Evolutionary conservation across 2,329 filamentous ascomycete species (phyloP).

Genomic region (Alternaria burnsii): DNA sequence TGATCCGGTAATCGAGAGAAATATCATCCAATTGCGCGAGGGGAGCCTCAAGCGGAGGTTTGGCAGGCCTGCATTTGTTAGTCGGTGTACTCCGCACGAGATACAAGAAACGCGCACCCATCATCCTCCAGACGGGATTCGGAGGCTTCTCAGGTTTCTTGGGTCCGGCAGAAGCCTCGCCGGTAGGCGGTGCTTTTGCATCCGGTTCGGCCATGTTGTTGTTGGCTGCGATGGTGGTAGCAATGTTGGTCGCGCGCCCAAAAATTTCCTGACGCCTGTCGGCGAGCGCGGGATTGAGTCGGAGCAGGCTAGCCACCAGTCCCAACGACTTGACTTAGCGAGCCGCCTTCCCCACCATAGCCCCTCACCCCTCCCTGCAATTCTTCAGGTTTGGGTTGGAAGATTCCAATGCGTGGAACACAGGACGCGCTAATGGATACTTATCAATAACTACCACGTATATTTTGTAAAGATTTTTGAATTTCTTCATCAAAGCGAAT

Average conservation of each 20-base stretch:
- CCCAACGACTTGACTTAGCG: neutral
- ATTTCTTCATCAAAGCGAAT: neutral
- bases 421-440: no score
- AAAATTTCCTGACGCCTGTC: slow-evolving; percentile 34
- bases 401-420: no score
- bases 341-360: neutral
- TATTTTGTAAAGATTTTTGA: neutral
- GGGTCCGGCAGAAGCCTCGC: slow-evolving; percentile 31
- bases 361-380: slow-evolving; percentile 5
- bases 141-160: slow-evolving; percentile 44
- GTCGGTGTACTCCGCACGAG: slow-evolving; percentile 9
- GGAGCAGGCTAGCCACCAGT: slow-evolving; percentile 18
- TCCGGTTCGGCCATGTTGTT: slow-evolving; percentile 44
- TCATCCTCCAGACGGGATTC: slow-evolving; percentile 52
- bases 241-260: slow-evolving; percentile 24
- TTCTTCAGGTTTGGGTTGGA: neutral
- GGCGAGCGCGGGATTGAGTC: slow-evolving; percentile 28
- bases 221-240: slow-evolving; percentile 25
- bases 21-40: slow-evolving; percentile 98
- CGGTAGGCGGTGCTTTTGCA: slow-evolving; percentile 37
- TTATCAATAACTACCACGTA: neutral
- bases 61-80: slow-evolving; percentile 71
- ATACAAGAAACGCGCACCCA: slow-evolving; percentile 38
- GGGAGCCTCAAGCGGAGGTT: slow-evolving; percentile 84
- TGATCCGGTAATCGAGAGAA: slow-evolving; percentile 79